These are phyloP conservation scores for Thymus quinquecostatus DNA, from an alignment of 257 asterid genomes.

Conservation along the genomic window DNA sequence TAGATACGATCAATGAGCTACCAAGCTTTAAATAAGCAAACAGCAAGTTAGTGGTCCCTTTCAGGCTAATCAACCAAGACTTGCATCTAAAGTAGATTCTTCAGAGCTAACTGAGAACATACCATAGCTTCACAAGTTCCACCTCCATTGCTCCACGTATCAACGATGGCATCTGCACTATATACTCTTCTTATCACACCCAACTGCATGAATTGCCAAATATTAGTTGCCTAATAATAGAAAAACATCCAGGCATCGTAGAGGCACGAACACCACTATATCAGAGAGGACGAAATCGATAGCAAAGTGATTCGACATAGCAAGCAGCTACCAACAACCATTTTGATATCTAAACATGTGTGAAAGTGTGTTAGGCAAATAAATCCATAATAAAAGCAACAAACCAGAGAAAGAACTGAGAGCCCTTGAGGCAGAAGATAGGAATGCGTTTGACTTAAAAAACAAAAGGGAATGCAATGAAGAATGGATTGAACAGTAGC, in stretches of 20 bases:
- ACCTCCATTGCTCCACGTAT: neutral
- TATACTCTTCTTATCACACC: neutral
- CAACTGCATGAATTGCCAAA: neutral
- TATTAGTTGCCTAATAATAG: conserved; percentile 16
- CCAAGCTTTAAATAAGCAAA: neutral
- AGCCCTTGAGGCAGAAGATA: too few relatives aligned
- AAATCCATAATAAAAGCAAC: too few relatives aligned
- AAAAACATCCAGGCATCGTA: neutral
- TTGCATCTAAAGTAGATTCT: neutral
- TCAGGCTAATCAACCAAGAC: neutral
- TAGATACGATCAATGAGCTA: neutral
- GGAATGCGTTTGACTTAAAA: too few relatives aligned
- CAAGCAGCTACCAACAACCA: neutral
- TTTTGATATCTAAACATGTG: neutral
- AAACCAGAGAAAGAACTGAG: too few relatives aligned
- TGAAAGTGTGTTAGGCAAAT: too few relatives aligned
- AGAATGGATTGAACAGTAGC: too few relatives aligned
- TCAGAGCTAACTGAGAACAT: neutral
- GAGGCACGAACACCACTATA: neutral
- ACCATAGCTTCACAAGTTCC: conserved; percentile 9
- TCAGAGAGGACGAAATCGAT: conserved; percentile 5
- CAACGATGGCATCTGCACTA: neutral
- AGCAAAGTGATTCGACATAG: conserved; percentile 2
- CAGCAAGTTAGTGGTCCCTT: neutral
- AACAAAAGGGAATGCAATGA: too few relatives aligned